Base-by-base conservation (phyloP, 495 filamentous ascomycete species). In the Penicillium robsamsonii region DNA sequence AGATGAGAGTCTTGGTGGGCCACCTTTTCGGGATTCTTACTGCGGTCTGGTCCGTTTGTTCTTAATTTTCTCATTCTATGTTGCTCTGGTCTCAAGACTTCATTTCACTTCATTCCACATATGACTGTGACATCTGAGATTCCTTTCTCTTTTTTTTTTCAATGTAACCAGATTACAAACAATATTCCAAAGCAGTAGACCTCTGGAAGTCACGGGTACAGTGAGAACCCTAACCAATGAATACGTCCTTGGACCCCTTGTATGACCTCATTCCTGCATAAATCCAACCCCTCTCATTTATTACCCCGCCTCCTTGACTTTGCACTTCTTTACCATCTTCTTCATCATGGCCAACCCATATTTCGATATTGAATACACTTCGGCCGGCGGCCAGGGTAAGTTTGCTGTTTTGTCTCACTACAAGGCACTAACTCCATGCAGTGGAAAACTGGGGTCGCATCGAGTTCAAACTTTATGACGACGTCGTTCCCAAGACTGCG, bases 401-500 rank as follows among this genome's bases (percentile, higher is more conserved):
- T 38, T 0, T 2, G 9, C 44, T 4, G 5, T 10, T 13, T 10
- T 15, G 5, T 45, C 12, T 27, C 20, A 27, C 25, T 2, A 8
- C 13, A 37, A 13, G 2, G 15, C 8, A n/a, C 25, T 46, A 46
- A 46, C 24, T 6, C 15, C 13, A 9, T 15, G 8, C 44, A 46
- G 44, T 46, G 24, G 44, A 46, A 9, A 46, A 46, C 6, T 38
- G 52, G 45, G 92, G 88, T 59, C 87, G 86, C 64, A 85, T 96
- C 76, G 88, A 84, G 66, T 90, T 96, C 79, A 79, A 79, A 59
- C 88, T 96, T 66, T 94, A 82, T 78, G 85, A 92, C 63, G 81
- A 90, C 57, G 77, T 82, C n/a, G 88, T 91, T 20, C 91, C 91
- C 62, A 92, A 90, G 74, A 96, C 91, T 12, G 87, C 86, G 58